Conservation (phyloP, 2,329 filamentous ascomycete species). For the Penicillium capsulatum region DNA sequence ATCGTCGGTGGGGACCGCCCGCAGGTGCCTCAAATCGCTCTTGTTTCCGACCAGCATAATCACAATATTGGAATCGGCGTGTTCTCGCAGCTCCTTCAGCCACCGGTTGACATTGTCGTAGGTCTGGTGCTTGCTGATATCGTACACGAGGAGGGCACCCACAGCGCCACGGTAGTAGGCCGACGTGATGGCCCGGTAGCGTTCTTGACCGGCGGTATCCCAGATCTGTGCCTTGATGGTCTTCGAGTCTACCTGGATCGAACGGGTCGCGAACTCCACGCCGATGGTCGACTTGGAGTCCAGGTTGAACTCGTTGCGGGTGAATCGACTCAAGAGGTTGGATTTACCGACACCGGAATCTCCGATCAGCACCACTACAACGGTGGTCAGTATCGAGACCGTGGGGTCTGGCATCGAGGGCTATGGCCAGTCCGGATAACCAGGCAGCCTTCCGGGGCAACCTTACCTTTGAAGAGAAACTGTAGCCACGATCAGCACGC, state of each 20-base stretch:
- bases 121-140: slow-evolving; percentile 99
- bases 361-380: slow-evolving; percentile 90
- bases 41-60: slow-evolving; percentile 99
- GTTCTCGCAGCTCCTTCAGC: slow-evolving; percentile 97
- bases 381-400: slow-evolving; percentile 20
- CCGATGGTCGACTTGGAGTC: slow-evolving; percentile 99
- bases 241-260: slow-evolving; percentile 98
- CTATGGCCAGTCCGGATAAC: not conserved
- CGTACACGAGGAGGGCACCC: slow-evolving; percentile 94
- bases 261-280: slow-evolving; percentile 97
- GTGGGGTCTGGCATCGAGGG: too few relatives aligned
- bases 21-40: slow-evolving; percentile 98
- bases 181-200: slow-evolving; percentile 97
- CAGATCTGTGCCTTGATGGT: slow-evolving; percentile 99
- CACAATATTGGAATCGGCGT: slow-evolving; percentile 97
- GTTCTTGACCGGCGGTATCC: slow-evolving; percentile 98
- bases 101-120: slow-evolving; percentile 99
- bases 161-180: slow-evolving; percentile 98
- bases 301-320: slow-evolving; percentile 99
- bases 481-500: slow-evolving; percentile 44
- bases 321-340: slow-evolving; percentile 98
- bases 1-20: slow-evolving; percentile 95
- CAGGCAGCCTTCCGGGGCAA: slow-evolving; percentile 22
- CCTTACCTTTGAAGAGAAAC: slow-evolving; percentile 97
- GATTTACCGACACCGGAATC: slow-evolving; percentile 99